phyloP scores from a whole-genome alignment of 2,329 filamentous ascomycete genomes.

The Cercospora sp. region DNA sequence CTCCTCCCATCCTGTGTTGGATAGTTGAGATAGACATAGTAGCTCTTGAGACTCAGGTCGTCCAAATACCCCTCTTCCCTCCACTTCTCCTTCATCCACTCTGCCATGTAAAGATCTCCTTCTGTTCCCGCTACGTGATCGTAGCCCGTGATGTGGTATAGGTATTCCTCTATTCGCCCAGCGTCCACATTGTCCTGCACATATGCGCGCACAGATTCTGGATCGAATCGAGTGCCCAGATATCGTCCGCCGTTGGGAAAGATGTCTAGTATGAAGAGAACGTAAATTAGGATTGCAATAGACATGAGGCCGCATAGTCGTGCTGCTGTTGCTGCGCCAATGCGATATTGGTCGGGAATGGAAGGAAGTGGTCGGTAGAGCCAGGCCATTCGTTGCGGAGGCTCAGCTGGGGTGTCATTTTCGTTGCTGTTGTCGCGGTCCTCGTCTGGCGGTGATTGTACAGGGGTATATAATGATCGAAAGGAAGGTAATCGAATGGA shows the following conservation, averaged over 20 bases:
- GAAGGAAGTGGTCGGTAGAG: constrained; percentile 37
- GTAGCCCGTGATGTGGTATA: constrained; percentile 76
- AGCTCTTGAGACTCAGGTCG: constrained; percentile 69
- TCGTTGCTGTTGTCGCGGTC: constrained; percentile 18
- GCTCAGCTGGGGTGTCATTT: constrained; percentile 10
- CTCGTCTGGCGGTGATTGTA: constrained; percentile 17
- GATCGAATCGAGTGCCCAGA: constrained; percentile 72
- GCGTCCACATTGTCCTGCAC: constrained; percentile 72
- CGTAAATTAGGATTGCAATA: constrained; percentile 75
- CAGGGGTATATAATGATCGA: constrained; percentile 46
- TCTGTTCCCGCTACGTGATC: constrained; percentile 93
- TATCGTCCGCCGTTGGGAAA: constrained; percentile 69
- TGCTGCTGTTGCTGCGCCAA: constrained; percentile 67
- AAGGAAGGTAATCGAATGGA: constrained; percentile 54
- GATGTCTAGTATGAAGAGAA: constrained; percentile 82
- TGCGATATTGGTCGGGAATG: constrained; percentile 50
- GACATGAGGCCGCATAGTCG: constrained; percentile 73
- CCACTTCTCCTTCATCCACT: constrained; percentile 81
- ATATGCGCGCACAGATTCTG: constrained; percentile 75
- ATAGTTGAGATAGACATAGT: constrained; percentile 84
- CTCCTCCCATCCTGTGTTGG: constrained; percentile 73
- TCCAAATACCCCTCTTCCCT: constrained; percentile 66
- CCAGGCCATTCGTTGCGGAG: constrained; percentile 24
- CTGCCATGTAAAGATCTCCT: constrained; percentile 81
- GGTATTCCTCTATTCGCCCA: constrained; percentile 61